Evolutionary conservation across 75 land plant genomes (phyloP), one percentile per base, ranked within the genome.

Genomic region (Chamaecyparis obtusa): DNA sequence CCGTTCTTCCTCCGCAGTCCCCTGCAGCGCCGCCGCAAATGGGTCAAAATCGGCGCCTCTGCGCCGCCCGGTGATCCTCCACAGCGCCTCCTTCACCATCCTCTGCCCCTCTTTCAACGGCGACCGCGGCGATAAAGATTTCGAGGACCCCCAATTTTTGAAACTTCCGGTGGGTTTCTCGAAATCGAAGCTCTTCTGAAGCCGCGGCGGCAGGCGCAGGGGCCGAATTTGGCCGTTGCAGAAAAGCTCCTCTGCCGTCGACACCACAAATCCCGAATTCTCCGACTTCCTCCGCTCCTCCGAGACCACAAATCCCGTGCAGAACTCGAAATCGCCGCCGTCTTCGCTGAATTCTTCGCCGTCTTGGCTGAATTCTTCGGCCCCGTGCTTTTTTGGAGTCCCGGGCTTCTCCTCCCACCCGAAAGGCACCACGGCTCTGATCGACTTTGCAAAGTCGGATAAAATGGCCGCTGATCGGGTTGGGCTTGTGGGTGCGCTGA

Each of bases 371-470:
- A 39, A 39, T 39, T 19, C 21, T 24, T 36, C 35, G 3, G 33
- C 56, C n/a, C 32, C 56, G 19, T 80, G 67, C 32, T 60, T 83
- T 82, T 90, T 93, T 16, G 96, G 93, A 3, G 85, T 90, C 9
- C 95, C 95, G 37, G 94, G 96, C 46, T 89, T 90, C 64, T 91
- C 91, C 76, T 96, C 97, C 97, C 97, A 96, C 33, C 85, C 67
- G 90, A 96, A 94, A 2, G 97, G 97, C 15, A 94, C 87, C 3
- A 86, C 86, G 17, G 92, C 89, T 9, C 87, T 46, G 75, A 88
- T 51, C 35, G 84, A 16, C 17, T 78, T 37, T 87, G 86, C 71
- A 81, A 76, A 41, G 21, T 86, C 48, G 16, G 48, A 57, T 79
- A 82, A 49, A 69, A 91, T 83, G 17, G 87, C 81, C 72, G 91